Evolutionary conservation across 2,329 filamentous ascomycete species (phyloP), one percentile per base, ranked within the genome.

Genomic region (Alternaria infectoria): DNA sequence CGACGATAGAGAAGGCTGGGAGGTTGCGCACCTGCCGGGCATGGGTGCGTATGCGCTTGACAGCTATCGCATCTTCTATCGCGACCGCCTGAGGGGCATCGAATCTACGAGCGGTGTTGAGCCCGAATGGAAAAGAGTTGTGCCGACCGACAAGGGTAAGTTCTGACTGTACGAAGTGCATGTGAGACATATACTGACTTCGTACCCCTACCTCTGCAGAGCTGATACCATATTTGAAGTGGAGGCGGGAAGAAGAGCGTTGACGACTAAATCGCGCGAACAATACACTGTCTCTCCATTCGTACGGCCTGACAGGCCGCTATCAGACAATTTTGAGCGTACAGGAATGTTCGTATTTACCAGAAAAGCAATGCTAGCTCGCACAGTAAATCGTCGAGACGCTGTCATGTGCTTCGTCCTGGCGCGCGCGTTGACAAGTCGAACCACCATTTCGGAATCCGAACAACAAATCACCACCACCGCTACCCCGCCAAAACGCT

Each of bases 61-160:
- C 79, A 94, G 91, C 74, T 97, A 93, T 92, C 88, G 94, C 4
- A 97, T 97, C 67, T 97, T 97, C 79, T 97, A 93, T 77, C 88
- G 94, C 2, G 94, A 97, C 76, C 84, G 86, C 30, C 79, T 97
- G 23, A 86, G 93, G 8, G 90, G 89, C 0, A 79, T 89, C 8
- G 58, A 63, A 9, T 64, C 21, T 15, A 93, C 93, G 11, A 57
- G 61, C 5, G 69, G 26, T 13, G 93, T 94, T 74, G 89, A 93
- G 71, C 92, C 93, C 0, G 94, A 97, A 79, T 97, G 94, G 94
- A 96, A 93, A 86, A 87, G 92, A 4, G 93, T 97, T 1, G 76
- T 91, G 52, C 93, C 94, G 0, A 82, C 85, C 46, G 94, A 97
- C 79, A 97, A 97, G 28, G 28, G 28, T 30, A 30, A 30, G 28